Base-by-base conservation (phyloP, 805 yeast genomes). In the Zygosaccharomyces bailii region DNA sequence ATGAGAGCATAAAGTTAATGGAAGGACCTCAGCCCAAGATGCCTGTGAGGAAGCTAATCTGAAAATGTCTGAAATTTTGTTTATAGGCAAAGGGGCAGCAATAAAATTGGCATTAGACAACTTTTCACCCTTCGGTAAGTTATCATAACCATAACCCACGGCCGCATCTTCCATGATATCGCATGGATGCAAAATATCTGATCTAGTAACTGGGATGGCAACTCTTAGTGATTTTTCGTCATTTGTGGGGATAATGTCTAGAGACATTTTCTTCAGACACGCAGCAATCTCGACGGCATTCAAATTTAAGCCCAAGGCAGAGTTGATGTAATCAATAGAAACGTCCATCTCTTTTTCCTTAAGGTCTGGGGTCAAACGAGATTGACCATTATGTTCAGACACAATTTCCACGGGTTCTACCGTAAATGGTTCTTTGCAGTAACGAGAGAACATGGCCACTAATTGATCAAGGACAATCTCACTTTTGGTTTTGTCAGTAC, bases 81-180 rank as follows among this genome's bases (percentile, higher is more conserved):
- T 93, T 60, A 95, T 76, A 45, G 96, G 96, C 63, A 91, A 78
- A 34, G 98, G 89, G 44, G 84, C 75, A 18, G 95, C 96, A 50
- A 87, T 83, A 43, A 78, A 73, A 52, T 84, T 79, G 7, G 96
- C 78, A 45, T 82, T 82, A 24, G 87, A 75, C 53, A 88, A 77
- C 60, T 93, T 87, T 53, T 78, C 78, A 41, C 93, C 81, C 69
- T 83, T 87, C 51, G 76, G 78, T 61, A 93, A 75, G 64, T 86
- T 88, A 70, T 90, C 85, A 75, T 84, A 93, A 46, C 99, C 99
- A 63, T 88, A 93, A 23, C 88, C 95, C 61, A 93, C 84, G 38
- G 96, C 99, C 39, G 91, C 96, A 67, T 93, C 99, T 69, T 93
- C 99, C 95, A 93, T 86, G 54, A 93, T 83, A 69, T 93, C 99